Base-by-base conservation (phyloP, 768 basidiomycete species). In the Crepidotus variabilis region DNA sequence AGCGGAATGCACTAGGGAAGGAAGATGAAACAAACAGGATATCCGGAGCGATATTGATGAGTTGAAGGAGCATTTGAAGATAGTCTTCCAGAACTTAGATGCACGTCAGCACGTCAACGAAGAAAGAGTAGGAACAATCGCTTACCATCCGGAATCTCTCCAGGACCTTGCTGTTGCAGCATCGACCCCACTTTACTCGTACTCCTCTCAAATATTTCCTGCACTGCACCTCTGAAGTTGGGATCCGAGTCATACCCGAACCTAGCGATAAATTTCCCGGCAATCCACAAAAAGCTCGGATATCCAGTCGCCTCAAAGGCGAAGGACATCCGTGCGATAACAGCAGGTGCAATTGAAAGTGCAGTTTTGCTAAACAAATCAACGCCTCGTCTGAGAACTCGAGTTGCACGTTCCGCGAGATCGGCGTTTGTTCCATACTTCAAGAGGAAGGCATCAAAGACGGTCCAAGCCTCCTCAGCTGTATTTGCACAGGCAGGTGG, bases 231-330 rank as follows among this genome's bases (percentile, higher is more conserved):
- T 33, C 82, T 82, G 24, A 97, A 65, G 47, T 70, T 67, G 4
- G 76, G 65, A 58, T 87, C 78, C 34, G 83, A 78, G 55, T 85
- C 84, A 47, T 84, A 76, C 16, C 89, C 92, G 65, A 90, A 97
- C 61, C 83, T 80, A 32, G 78, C 77, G n/a, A 92, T 79, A 23
- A 91, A 71, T 71, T 98, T 98, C 46, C 93, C 90, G 28, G 85
- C 87, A 57, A 98, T 91, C 97, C 97, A 99, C 20, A 98, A 70
- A 71, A 92, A 98, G 60, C 90, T 88, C 10, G 95, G 81, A 65
- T 86, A 85, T 0, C 89, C 90, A 9, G 90, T 92, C 9, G 76
- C 71, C 63, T 92, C 90, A 65, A 98, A 99, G 6, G 82, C 80
- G 7, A 79, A 65, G 1, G 85, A 79, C 89, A 98, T 89, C 51